phyloP scores from a whole-genome alignment of 495 filamentous ascomycete genomes.

The Trichoderma parareesei region DNA sequence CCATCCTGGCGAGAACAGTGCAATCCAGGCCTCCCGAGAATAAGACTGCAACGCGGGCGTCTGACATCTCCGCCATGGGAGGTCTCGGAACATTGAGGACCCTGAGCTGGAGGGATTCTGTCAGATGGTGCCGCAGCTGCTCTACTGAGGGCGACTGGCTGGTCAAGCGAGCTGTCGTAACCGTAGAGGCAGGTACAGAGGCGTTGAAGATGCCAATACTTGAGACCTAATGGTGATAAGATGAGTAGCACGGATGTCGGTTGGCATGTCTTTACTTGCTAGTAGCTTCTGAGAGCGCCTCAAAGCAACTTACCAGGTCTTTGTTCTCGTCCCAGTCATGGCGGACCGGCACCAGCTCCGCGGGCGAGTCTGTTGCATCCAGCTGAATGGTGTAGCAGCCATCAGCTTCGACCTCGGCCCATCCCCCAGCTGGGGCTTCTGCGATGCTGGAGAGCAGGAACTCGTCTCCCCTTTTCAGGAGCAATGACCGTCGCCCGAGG shows the following conservation, averaged over 20 bases:
- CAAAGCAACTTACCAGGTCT: not conserved
- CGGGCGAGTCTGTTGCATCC: constrained; percentile 17
- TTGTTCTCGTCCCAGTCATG: constrained; percentile 7
- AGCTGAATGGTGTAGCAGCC: constrained; percentile 64
- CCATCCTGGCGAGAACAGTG: constrained; percentile 72
- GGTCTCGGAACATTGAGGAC: constrained; percentile 60
- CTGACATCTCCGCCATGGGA: constrained; percentile 25
- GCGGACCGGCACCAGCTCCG: constrained; percentile 19
- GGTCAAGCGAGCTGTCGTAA: constrained; percentile 25
- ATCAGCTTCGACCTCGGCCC: constrained; percentile 76
- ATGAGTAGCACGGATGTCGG: constrained; percentile 22
- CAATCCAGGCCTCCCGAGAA: constrained; percentile 96
- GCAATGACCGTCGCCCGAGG: constrained; percentile 75
- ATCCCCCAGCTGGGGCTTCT: constrained; percentile 45
- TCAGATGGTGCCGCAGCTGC: constrained; percentile 49
- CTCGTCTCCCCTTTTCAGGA: constrained; percentile 39
- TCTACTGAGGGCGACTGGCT: constrained; percentile 45
- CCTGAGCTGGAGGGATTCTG: constrained; percentile 55
- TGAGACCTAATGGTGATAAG: constrained; percentile 39
- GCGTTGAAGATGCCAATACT: constrained; percentile 56
- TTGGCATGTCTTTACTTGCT: constrained; percentile 2
- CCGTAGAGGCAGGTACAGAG: constrained; percentile 28
- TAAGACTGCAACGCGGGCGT: constrained; percentile 63
- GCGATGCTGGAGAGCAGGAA: constrained; percentile 70
- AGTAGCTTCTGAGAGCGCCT: constrained; percentile 17